Base-by-base conservation (phyloP, 2,329 filamentous ascomycete species). In the Lasiodiplodia hormozganensis region DNA sequence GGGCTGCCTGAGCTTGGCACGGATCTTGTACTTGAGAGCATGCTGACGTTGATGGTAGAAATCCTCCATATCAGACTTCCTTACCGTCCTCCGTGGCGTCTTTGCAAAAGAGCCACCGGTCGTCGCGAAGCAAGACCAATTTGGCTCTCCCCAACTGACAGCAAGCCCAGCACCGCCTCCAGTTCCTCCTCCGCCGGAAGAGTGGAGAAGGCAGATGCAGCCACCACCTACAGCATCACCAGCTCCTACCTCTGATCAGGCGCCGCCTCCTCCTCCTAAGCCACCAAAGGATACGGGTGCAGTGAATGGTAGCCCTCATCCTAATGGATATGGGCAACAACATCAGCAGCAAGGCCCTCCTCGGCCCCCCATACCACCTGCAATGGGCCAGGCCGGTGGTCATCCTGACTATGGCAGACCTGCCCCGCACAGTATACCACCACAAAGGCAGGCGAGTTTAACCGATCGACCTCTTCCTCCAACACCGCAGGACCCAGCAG, bases 41-140 rank as follows among this genome's bases (percentile, higher is more conserved):
- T 25, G 16, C 49, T 65, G 49, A 56, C 38, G 10, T 53, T n/a
- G 47, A 21, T n/a, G 11, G 62, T 75, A 86, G 93, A 95, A 93
- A 84, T 96, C 93, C 0, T 94, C 89, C 38, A 83, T 97, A 2
- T 82, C 91, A 52, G 94, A 97, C 76, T 93, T 98, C 68, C 82
- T 98, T 2, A 89, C 88, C 18, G 91, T 97, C 34, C 82, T 99
- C 3, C 88, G 91, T 72, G 93, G 96, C 66, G 85, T 98, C 25
- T 99, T 99, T 77, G 91, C 94, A 47, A 97, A 96, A 80, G 96
- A 99, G 75, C 96, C 96, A 10, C 96, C 96, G 0, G 92, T 98
- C 4, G 89, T 96, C 70, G 89, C 94, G 40, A 90, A 89, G 74
- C 83, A 85, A 72, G 74, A 75, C 36, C 74, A 72, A 53, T 74